A percentile compares a stretch with the other conserved stretches of the same genome.
Conservation (phyloP, 257 asterid genomes). For the Phtheirospermum japonicum region DNA sequence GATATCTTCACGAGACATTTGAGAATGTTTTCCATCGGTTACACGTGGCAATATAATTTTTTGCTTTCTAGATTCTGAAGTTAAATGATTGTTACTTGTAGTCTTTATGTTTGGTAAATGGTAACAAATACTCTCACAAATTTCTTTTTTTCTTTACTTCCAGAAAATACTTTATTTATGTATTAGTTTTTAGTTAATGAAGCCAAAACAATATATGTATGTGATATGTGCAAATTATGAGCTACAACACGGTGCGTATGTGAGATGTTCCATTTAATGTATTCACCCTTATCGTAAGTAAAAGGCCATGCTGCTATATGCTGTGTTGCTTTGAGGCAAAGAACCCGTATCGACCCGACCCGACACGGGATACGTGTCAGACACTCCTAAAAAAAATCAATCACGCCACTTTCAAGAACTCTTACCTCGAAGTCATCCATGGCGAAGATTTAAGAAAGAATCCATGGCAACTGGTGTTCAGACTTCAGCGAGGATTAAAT, state of each 20-base stretch:
- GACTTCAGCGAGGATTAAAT: not conserved
- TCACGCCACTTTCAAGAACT: not conserved
- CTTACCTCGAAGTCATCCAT: not conserved
- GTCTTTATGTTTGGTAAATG: not conserved
- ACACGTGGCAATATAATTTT: no score
- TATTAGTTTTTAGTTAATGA: not conserved
- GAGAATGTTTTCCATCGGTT: no score
- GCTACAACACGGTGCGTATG: not conserved
- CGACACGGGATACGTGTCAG: not conserved
- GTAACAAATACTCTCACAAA: not conserved
- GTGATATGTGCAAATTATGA: not conserved
- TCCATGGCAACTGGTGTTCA: not conserved
- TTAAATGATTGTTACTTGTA: not conserved
- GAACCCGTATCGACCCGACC: no score
- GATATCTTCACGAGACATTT: no score
- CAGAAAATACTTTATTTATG: not conserved
- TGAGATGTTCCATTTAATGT: not conserved
- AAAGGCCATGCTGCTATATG: not conserved
- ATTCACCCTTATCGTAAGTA: not conserved
- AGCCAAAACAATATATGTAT: conserved; percentile 10
- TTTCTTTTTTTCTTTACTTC: not conserved
- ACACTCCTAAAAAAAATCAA: not conserved
- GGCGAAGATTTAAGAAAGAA: not conserved
- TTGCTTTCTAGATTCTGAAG: not conserved
- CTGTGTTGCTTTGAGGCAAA: no score